Conservation (phyloP, 1,284 basidiomycete species). For the Amylostereum areolatum region DNA sequence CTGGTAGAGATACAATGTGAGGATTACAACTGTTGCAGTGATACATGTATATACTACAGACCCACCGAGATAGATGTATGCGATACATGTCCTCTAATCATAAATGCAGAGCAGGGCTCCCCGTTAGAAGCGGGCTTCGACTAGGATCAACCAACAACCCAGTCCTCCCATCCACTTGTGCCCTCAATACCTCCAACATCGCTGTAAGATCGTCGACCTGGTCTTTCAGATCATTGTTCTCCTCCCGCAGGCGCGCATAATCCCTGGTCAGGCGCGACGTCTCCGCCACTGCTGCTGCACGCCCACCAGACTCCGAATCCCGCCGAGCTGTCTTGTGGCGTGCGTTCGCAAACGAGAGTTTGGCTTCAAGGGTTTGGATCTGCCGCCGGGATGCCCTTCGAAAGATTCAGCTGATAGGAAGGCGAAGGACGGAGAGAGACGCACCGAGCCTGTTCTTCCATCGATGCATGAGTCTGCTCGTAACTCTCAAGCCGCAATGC, state of each 20-base stretch:
- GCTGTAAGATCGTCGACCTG: slow-evolving; percentile 67
- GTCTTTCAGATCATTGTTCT: slow-evolving; percentile 54
- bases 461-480: slow-evolving; percentile 40
- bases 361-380: slow-evolving; percentile 54
- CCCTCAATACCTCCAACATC: slow-evolving; percentile 62
- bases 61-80: too few species aligned
- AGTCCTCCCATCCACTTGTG: slow-evolving; percentile 40
- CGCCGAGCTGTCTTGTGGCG: slow-evolving; percentile 29
- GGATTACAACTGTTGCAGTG: too few species aligned
- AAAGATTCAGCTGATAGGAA: not conserved
- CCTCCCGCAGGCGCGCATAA: slow-evolving; percentile 46
- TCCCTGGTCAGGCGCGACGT: slow-evolving; percentile 33
- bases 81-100: not conserved
- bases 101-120: slow-evolving; percentile 1
- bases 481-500: slow-evolving; percentile 53
- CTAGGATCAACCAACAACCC: slow-evolving; percentile 32
- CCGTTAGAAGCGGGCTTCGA: slow-evolving; percentile 18
- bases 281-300: slow-evolving; percentile 41
- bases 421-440: slow-evolving; percentile 12
- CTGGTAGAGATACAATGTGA: too few species aligned
- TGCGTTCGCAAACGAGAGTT: slow-evolving; percentile 31
- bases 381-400: slow-evolving; percentile 47
- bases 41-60: too few species aligned
- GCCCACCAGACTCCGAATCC: slow-evolving; percentile 28
- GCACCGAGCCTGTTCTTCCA: slow-evolving; percentile 53